These are phyloP conservation scores for Tremella yokohamensis DNA, from an alignment of 768 basidiomycete species.

Conservation along the genomic window DNA sequence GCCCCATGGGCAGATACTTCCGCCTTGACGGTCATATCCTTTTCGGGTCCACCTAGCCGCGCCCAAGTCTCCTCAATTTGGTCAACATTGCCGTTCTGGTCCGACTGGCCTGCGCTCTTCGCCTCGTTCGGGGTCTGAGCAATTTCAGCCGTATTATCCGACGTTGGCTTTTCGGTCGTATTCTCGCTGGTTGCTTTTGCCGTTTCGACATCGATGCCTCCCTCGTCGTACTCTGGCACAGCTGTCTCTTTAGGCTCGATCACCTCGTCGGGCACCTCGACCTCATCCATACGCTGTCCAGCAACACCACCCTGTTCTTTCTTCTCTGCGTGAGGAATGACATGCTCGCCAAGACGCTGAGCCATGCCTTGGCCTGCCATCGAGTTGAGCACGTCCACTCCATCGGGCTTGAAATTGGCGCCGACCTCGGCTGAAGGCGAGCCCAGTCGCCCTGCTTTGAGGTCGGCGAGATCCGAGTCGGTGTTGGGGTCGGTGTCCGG, in stretches of 20 bases:
- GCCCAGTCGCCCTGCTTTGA: constrained; percentile 23
- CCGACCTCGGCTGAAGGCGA: constrained; percentile 10
- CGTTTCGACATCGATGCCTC: constrained; percentile 5
- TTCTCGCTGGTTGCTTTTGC: not conserved
- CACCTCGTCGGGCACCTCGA: constrained; percentile 23
- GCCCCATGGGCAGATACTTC: too few relatives aligned
- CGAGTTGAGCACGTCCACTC: too few relatives aligned
- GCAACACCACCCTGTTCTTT: constrained; percentile 34
- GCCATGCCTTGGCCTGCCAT: not conserved
- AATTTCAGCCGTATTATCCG: too few relatives aligned
- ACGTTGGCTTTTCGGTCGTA: not conserved
- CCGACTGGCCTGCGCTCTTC: too few relatives aligned
- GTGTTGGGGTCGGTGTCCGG: constrained; percentile 23
- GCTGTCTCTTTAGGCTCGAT: constrained; percentile 10
- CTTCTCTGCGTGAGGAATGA: constrained; percentile 14
- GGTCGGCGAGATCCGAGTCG: constrained; percentile 26
- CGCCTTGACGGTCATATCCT: too few relatives aligned
- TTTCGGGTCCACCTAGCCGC: too few relatives aligned
- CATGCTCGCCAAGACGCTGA: constrained; percentile 24
- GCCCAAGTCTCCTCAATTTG: too few relatives aligned
- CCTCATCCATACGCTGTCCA: constrained; percentile 22
- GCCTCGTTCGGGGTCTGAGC: too few relatives aligned
- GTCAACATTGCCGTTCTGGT: too few relatives aligned
- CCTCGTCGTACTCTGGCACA: not conserved
- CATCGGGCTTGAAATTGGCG: not conserved